These are phyloP conservation scores for Candida lessepsii DNA, from an alignment of 805 yeast species.

Conservation along the genomic window DNA sequence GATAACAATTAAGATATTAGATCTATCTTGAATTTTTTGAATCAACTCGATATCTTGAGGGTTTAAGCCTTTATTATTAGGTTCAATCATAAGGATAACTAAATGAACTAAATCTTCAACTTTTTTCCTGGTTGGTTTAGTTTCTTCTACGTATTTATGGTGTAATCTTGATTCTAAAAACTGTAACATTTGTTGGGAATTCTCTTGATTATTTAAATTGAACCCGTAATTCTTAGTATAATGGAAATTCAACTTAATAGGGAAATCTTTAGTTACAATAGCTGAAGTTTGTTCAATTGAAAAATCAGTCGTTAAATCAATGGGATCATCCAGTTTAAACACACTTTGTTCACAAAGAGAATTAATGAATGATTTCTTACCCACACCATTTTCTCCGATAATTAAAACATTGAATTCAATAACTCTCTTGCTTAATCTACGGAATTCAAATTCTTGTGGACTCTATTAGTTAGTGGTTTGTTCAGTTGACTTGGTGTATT, in stretches of 20 bases:
- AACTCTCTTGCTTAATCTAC: constrained; percentile 12
- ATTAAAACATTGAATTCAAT: constrained; percentile 25
- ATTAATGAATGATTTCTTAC: constrained; percentile 75
- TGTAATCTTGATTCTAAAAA: constrained; percentile 13
- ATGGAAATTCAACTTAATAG: constrained; percentile 21
- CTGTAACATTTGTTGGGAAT: constrained; percentile 12
- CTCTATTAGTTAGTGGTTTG: constrained; percentile 8
- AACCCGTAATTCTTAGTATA: constrained; percentile 26
- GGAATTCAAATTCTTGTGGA: constrained; percentile 9
- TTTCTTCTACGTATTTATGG: constrained; percentile 12
- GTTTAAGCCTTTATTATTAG: constrained; percentile 11
- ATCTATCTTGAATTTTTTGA: constrained; percentile 10
- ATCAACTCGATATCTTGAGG: constrained; percentile 14
- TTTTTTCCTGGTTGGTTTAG: constrained; percentile 11
- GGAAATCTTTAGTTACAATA: constrained; percentile 18
- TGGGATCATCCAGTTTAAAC: constrained; percentile 7
- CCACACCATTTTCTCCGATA: constrained; percentile 44
- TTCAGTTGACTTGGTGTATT: not conserved
- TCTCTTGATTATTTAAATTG: constrained; percentile 20
- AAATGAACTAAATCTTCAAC: constrained; percentile 14
- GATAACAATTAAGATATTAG: constrained; percentile 14
- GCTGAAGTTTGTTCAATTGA: constrained; percentile 1
- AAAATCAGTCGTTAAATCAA: not conserved
- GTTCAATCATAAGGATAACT: constrained; percentile 12
- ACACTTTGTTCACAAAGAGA: constrained; percentile 56